Evolutionary conservation across 2,329 filamentous ascomycete genomes (phyloP), one percentile per base, ranked within the genome.

Genomic region (Juglanconis juglandina): DNA sequence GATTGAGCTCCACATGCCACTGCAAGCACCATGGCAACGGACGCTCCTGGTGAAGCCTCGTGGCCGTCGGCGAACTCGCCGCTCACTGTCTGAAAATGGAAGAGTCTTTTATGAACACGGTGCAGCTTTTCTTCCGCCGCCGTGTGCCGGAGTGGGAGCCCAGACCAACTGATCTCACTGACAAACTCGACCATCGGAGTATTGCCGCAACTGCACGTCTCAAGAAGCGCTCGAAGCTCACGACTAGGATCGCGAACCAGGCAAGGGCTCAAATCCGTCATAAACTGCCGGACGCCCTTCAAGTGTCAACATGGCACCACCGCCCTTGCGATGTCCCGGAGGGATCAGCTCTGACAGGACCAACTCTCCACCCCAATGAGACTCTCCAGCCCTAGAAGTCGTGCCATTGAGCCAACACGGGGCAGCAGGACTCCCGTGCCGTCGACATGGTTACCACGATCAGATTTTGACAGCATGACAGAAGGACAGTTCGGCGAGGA

Each of bases 401-500:
- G 41, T 57, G 53, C 48, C 53, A 34, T 37, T 48, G 58, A 48
- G 46, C 49, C 53, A 56, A 33, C 50, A 58, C 50, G 44, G 53
- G 33, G 39, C 58, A 52, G 52, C 42, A 53, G 34, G 33, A 34
- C 54, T 54, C 35, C 53, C 58, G 41, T 53, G 50, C 58, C 34
- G 48, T 30, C 33, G 34, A n/a, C 48, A 60, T 39, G 46, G 30
- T 49, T 60, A 42, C 39, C 33, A 33, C 53, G 37, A 24, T 37
- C 34, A 24, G 33, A 41, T 34, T 53, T 56, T 47, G 42, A 57
- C 50, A 57, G 39, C 52, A 17, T 33, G 10, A 50, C 46, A 63
- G 50, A 46, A 57, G 50, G 37, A 30, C 42, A 53, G 35, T 51
- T 60, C 61, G 61, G 61, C 17, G 53, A 60, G 24, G 46, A 63